A percentile compares a stretch with the other conserved stretches of the same genome.
Conservation (phyloP, 192 early-diverging fungal genomes). For the Gigaspora rosea region DNA sequence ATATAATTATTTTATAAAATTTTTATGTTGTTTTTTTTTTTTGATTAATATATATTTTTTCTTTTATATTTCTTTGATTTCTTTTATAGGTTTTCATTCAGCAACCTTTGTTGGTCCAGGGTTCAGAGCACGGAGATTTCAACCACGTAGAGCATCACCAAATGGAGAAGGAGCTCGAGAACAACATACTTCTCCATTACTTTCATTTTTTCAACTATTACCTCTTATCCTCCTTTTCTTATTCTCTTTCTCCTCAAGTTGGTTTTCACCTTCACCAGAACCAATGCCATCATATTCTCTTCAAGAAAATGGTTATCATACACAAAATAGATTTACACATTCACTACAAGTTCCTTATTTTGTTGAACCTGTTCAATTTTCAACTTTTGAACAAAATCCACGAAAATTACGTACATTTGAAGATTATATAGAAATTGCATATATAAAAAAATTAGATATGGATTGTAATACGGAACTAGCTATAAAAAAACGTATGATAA, state of each 20-base stretch:
- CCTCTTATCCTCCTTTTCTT: conserved; percentile 78
- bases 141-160: conserved; percentile 40
- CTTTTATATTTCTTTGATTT: not conserved
- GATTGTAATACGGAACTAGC: conserved; percentile 69
- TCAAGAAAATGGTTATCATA: conserved; percentile 50
- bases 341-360: conserved; percentile 74
- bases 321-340: conserved; percentile 55
- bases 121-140: conserved; percentile 33
- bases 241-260: conserved; percentile 68
- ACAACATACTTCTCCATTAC: conserved; percentile 46
- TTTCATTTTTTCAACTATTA: conserved; percentile 71
- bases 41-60: conserved; percentile 12
- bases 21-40: no score
- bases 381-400: conserved; percentile 37
- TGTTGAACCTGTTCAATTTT: conserved; percentile 65
- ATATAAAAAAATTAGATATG: conserved; percentile 63
- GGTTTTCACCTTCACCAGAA: conserved; percentile 46
- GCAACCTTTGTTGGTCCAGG: conserved; percentile 61
- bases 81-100: conserved; percentile 42
- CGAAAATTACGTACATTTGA: conserved; percentile 69
- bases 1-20: not conserved
- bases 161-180: conserved; percentile 41
- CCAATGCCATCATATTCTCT: conserved; percentile 63
- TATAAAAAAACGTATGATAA: conserved; percentile 51
- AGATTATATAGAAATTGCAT: conserved; percentile 69